Base-by-base conservation (phyloP, 345 rosid genomes). In the Odontarrhena argentea region DNA sequence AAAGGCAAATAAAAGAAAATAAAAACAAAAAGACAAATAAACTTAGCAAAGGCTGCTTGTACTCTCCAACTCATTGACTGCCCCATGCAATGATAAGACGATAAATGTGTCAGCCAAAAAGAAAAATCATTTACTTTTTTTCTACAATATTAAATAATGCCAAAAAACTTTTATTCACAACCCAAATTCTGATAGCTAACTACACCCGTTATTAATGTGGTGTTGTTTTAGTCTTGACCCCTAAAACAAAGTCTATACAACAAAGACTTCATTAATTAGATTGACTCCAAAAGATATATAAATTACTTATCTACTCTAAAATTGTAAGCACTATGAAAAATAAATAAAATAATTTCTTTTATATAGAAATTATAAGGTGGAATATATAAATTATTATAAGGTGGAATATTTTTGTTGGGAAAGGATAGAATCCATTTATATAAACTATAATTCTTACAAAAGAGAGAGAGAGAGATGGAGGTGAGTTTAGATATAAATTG, bases 71-170 rank as follows among this genome's bases (percentile, higher is more conserved):
- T 75, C 78, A 69, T 75, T 75, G 66, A 68, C 78, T 69, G 70
- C 67, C 66, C 71, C 75, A 69, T 69, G 78, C 78, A 75, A 69
- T 74, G 74, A 74, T 74, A 74, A 55, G 78, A 79, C 71, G 85
- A 75, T 74, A 68, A 68, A 44, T 68, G 65, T 81, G 86, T 71
- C 86, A 78, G 83, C 65, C 45, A 81, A 68, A 71, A 35, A 28
- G 46, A 60, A 64, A 59, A 15, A n/a, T 28, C 14, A 56, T 41
- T 26, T 45, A 45, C 28, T 50, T 62, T 65, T 55, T 14, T 8
- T 41, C 54, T 13, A 30, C 30, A 57, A 4, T 40, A 41, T 13
- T 12, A 49, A 50, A 50, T 26, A 38, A 64, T 41, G 34, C 46
- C 40, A 7, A 24, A 54, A 46, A 40, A 26, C 26, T 28, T 56